A percentile compares a stretch with the other conserved stretches of the same genome.
phyloP scores from a whole-genome alignment of 2,329 filamentous ascomycete genomes.

The Calonectria pauciramosa region DNA sequence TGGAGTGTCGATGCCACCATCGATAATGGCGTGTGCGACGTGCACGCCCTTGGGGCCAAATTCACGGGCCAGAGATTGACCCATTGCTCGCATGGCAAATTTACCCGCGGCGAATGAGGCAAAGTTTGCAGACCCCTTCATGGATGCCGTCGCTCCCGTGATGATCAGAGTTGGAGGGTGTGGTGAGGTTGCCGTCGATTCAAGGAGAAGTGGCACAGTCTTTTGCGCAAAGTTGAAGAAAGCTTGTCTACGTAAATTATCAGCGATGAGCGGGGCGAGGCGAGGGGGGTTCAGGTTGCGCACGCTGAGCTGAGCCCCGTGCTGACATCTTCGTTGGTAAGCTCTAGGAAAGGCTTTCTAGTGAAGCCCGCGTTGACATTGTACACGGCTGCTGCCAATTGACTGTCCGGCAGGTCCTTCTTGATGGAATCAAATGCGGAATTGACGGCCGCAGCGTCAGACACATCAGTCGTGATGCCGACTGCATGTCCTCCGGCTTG shows the following conservation, averaged over 20 bases:
- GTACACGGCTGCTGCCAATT: slow-evolving; percentile 76
- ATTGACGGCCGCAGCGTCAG: slow-evolving; percentile 62
- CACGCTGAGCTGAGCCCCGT: slow-evolving; percentile 64
- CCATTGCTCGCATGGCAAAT: slow-evolving; percentile 81
- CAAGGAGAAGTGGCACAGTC: slow-evolving; percentile 78
- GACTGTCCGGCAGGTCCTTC: slow-evolving; percentile 67
- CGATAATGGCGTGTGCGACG: slow-evolving; percentile 85
- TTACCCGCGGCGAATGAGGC: slow-evolving; percentile 83
- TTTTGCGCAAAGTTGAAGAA: slow-evolving; percentile 83
- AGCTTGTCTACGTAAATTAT: slow-evolving; percentile 63
- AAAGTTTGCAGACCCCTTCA: slow-evolving; percentile 80
- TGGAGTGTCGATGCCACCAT: slow-evolving; percentile 88
- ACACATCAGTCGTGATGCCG: slow-evolving; percentile 70
- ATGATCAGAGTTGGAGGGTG: slow-evolving; percentile 86
- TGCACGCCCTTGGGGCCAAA: slow-evolving; percentile 89
- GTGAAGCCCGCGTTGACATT: slow-evolving; percentile 72
- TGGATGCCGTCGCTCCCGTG: slow-evolving; percentile 86
- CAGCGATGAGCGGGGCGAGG: not conserved
- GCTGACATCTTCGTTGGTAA: slow-evolving; percentile 63
- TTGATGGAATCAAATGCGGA: slow-evolving; percentile 74
- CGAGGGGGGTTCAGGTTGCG: slow-evolving; percentile 42
- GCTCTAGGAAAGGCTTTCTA: slow-evolving; percentile 71
- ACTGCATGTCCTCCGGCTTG: slow-evolving; percentile 76
- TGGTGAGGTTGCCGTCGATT: slow-evolving; percentile 64
- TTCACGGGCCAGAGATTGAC: slow-evolving; percentile 83